A percentile compares a stretch with the other conserved stretches of the same genome.
phyloP scores from a whole-genome alignment of 495 filamentous ascomycete genomes.

The Melanomma pulvis-pyrius region DNA sequence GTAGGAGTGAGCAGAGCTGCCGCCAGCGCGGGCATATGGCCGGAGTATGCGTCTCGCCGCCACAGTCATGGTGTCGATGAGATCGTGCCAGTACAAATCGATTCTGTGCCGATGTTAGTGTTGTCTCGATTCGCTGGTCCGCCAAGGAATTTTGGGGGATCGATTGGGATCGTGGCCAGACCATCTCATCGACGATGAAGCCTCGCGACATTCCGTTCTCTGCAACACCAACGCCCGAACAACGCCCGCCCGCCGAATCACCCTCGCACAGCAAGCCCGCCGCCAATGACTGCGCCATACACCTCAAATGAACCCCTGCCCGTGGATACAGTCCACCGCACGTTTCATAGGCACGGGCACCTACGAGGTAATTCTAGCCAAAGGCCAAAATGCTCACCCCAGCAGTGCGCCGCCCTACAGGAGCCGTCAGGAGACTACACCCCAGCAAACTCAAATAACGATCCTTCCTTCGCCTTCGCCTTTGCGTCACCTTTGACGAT shows the following conservation, averaged over 20 bases:
- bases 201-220: not conserved
- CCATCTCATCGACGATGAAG: conserved; percentile 20
- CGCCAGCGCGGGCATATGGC: not conserved
- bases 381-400: no score
- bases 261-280: not conserved
- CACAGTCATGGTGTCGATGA: not conserved
- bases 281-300: not conserved
- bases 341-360: no score
- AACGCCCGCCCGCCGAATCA: not conserved
- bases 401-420: no score
- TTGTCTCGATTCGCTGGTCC: not conserved
- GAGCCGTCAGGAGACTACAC: no score
- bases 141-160: not conserved
- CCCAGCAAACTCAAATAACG: no score
- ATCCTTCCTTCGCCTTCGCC: not conserved
- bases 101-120: not conserved
- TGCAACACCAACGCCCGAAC: not conserved
- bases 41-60: not conserved
- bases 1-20: not conserved
- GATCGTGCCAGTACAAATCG: not conserved
- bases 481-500: not conserved
- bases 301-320: not conserved
- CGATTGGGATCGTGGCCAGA: no score
- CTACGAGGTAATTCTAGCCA: no score
- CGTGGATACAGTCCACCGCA: no score